A percentile compares a stretch with the other conserved stretches of the same genome.
Conservation (phyloP, 257 asterid genomes). For the Solanum appendiculatum region DNA sequence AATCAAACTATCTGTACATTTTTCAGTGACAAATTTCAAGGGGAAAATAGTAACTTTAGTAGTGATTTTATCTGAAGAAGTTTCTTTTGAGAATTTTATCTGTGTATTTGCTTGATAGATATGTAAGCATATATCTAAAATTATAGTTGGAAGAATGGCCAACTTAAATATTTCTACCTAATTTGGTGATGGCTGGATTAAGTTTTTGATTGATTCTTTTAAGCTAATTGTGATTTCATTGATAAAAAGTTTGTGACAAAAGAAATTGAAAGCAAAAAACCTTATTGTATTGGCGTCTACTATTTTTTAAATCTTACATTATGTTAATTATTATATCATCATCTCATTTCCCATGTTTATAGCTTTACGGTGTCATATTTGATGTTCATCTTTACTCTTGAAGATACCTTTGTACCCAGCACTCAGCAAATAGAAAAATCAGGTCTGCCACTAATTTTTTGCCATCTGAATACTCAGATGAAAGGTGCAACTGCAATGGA, state of each 20-base stretch:
- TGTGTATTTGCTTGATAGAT: too few relatives aligned
- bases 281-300: too few relatives aligned
- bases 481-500: too few relatives aligned
- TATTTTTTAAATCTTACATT: background rate
- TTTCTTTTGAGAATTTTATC: too few relatives aligned
- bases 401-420: background rate
- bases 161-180: background rate
- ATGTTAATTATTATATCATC: background rate
- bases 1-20: too few relatives aligned
- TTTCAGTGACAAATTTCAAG: too few relatives aligned
- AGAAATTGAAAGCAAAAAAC: background rate
- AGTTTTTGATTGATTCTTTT: background rate
- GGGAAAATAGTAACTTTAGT: too few relatives aligned
- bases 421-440: background rate
- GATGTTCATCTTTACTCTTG: background rate
- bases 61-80: too few relatives aligned
- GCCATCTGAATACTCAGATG: too few relatives aligned
- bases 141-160: too few relatives aligned
- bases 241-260: background rate
- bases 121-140: too few relatives aligned
- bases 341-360: background rate
- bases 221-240: background rate
- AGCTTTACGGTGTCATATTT: background rate
- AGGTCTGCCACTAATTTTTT: background rate
- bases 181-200: background rate